Evolutionary conservation across 495 filamentous ascomycete genomes (phyloP), one percentile per base, ranked within the genome.

Genomic region (Xylaria scruposa): DNA sequence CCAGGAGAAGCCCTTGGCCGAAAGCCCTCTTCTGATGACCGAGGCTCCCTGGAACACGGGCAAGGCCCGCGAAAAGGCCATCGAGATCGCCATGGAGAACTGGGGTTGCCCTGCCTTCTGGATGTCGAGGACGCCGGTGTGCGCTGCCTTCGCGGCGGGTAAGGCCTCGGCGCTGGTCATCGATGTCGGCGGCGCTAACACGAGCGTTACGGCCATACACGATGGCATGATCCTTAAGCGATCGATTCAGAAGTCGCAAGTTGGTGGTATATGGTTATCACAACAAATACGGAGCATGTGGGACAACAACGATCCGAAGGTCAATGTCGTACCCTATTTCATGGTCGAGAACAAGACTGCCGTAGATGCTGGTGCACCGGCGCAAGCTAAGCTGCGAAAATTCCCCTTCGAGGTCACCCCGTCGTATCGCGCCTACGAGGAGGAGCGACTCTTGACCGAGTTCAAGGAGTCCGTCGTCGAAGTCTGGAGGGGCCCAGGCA

Each of bases 401-500:
- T 97, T 94, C 78, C 81, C 85, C 10, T 85, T 85, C 26, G 85
- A 90, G 51, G 91, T 94, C 8, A 81, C 88, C 62, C 86, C 86
- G 5, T 92, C 91, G 40, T 98, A 93, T 87, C 90, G 92, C 73
- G 84, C 84, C 19, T 88, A 94, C 36, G 89, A 98, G 81, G 97
- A 99, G 85, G 97, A 98, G 76, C 93, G 96, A 56, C 91, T 97
- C 17, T 82, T 98, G 29, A 93, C 91, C 49, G 93, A 97, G 78
- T 99, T 98, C 86, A 99, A 99, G 84, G 97, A 99, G 83, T 95
- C 91, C 60, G 94, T 97, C 56, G 95, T 98, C 33, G 92, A 97
- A 78, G 89, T 94, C 36, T 98, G 95, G 95, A 86, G 88, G n/a
- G 94, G 94, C 1, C 93, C 93, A 0, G 91, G 91, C 66, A 87